Conservation (phyloP, 2,329 filamentous ascomycete species). For the Cladophialophora bantiana region DNA sequence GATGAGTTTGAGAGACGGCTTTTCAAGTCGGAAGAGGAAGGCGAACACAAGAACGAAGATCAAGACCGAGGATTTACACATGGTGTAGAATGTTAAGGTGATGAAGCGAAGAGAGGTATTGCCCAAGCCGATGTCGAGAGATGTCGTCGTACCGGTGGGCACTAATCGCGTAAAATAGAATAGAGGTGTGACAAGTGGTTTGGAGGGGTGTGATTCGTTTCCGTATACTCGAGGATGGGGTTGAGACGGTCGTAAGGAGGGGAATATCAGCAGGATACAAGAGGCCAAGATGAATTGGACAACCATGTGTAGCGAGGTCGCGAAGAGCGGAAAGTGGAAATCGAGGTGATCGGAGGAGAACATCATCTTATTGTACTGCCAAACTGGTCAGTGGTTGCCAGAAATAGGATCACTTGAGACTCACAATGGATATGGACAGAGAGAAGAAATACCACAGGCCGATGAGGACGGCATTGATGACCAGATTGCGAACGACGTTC, state of each 20-base stretch:
- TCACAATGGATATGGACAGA: slow-evolving; percentile 86
- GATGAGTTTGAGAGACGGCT: slow-evolving; percentile 83
- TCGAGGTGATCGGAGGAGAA: slow-evolving; percentile 81
- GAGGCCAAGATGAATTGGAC: slow-evolving; percentile 86
- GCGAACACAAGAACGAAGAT: slow-evolving; percentile 96
- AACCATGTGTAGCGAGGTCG: slow-evolving; percentile 92
- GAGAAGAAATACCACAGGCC: slow-evolving; percentile 91
- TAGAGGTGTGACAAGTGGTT: slow-evolving; percentile 78
- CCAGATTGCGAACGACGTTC: slow-evolving; percentile 71
- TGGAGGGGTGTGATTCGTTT: slow-evolving; percentile 46
- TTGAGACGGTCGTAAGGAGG: slow-evolving; percentile 74
- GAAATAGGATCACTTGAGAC: slow-evolving; percentile 45
- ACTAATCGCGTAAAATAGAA: slow-evolving; percentile 93
- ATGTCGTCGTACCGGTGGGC: slow-evolving; percentile 90
- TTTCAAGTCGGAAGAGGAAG: slow-evolving; percentile 90
- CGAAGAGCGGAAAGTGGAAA: slow-evolving; percentile 94
- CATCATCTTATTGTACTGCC: slow-evolving; percentile 99
- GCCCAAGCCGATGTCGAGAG: slow-evolving; percentile 92
- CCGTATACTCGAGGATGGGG: slow-evolving; percentile 40
- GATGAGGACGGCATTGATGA: slow-evolving; percentile 82
- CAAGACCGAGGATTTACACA: slow-evolving; percentile 98
- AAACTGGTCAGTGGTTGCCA: slow-evolving; percentile 29
- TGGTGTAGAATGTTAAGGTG: slow-evolving; percentile 95
- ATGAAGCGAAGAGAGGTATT: slow-evolving; percentile 98
- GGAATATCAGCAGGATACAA: slow-evolving; percentile 80